phyloP scores from a whole-genome alignment of 805 yeast genomes.

The Metschnikowia proteae region DNA sequence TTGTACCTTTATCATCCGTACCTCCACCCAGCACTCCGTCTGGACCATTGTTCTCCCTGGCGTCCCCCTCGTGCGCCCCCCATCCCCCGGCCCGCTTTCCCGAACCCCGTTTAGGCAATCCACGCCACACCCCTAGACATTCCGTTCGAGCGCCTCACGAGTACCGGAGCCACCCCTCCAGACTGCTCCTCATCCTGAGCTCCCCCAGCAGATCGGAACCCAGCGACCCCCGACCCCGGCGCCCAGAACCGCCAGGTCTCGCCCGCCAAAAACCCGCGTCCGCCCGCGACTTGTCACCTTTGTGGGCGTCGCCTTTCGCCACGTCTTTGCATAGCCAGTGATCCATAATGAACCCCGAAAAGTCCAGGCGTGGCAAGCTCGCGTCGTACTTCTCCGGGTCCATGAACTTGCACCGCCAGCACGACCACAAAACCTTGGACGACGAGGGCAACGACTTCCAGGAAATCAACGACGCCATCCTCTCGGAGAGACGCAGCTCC shows the following conservation, averaged over 20 bases:
- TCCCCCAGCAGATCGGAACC: no score
- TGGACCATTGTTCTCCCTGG: background rate
- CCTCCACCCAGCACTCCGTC: background rate
- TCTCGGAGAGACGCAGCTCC: slow-evolving; percentile 25
- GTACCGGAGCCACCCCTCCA: no score
- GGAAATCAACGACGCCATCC: slow-evolving; percentile 34
- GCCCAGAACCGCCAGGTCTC: no score
- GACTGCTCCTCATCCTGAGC: no score
- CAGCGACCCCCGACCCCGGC: no score
- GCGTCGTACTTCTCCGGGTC: slow-evolving; percentile 14
- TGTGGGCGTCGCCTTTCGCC: no score
- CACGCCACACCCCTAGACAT: no score
- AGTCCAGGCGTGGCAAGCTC: slow-evolving; percentile 13
- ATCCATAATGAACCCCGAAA: slow-evolving; percentile 1
- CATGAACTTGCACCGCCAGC: slow-evolving; percentile 9
- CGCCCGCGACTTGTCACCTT: no score
- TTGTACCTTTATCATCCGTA: background rate
- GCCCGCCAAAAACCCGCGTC: no score
- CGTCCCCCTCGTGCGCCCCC: background rate
- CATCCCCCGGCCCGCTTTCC: background rate
- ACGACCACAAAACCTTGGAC: slow-evolving; percentile 23
- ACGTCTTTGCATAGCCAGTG: no score
- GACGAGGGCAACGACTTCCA: slow-evolving; percentile 32
- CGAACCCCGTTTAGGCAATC: no score
- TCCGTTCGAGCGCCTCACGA: no score